Evolutionary conservation across 495 filamentous ascomycete genomes (phyloP), one percentile per base, ranked within the genome.

Genomic region (Lophium mytilinum): DNA sequence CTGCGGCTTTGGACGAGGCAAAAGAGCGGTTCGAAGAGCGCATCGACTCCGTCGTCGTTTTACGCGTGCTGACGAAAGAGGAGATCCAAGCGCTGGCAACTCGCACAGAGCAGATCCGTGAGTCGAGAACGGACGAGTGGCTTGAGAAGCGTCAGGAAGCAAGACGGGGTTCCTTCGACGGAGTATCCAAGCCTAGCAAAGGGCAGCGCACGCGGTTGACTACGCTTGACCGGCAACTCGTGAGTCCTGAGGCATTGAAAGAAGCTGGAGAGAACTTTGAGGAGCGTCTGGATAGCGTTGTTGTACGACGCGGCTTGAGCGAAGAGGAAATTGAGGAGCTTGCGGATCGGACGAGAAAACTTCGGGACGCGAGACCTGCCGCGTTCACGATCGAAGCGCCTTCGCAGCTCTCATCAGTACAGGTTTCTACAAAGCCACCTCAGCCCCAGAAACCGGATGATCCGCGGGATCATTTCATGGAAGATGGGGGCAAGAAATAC

Each of bases 1-100:
- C 87, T 0, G 82, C 80, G 39, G 87, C 88, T 0, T 70, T 90
- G 58, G 80, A 82, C 52, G 74, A 81, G 12, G 83, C 80, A 0
- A 83, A 83, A 61, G 86, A 90, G 71, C 77, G 85, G 30, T 90
- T 79, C 62, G 87, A 90, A 65, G 81, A 88, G 57, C 73, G 85
- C 41, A 73, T 82, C 40, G 84, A 89, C 40, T 85, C 84, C 68
- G 85, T 92, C 37, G 88, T 90, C 69, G 87, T 90, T 2, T 70
- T 90, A 49, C 72, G 86, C 46, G 86, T 90, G n/a, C 64, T 92
- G 66, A 78, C 71, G 30, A 84, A 83, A 70, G 85, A 89, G 50
- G 86, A 92, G 65, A 88, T 92, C 39, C 80, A 89, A 64, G 77
- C 70, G 0, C 87, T 87, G 65, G 85, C 86, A 11, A 73, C 76